These are phyloP conservation scores for Exophiala mesophila DNA, from an alignment of 2,329 filamentous ascomycete species.

Conservation along the genomic window DNA sequence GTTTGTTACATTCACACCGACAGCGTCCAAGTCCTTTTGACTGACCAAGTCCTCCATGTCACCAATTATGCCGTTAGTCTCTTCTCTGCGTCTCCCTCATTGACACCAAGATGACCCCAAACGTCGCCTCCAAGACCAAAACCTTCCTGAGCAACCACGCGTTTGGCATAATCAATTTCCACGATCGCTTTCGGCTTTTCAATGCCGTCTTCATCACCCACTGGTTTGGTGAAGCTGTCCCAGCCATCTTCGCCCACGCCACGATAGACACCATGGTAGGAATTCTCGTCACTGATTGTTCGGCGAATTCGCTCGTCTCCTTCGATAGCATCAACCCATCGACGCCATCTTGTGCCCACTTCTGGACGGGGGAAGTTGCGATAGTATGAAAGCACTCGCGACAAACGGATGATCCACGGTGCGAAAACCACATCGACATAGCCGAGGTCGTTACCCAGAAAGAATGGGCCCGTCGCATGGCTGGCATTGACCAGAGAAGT, in stretches of 20 bases:
- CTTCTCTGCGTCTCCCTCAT: conserved; percentile 15
- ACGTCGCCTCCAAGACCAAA: conserved; percentile 25
- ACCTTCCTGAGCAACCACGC: conserved; percentile 21
- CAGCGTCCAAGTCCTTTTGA: no score
- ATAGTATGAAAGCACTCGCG: conserved; percentile 61
- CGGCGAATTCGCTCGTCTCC: conserved; percentile 56
- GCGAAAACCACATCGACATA: conserved; percentile 73
- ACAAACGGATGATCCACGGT: conserved; percentile 66
- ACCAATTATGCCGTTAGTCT: background rate
- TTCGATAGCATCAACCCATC: conserved; percentile 68
- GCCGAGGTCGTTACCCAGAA: conserved; percentile 52
- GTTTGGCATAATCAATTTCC: conserved; percentile 23
- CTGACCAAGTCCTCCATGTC: no score
- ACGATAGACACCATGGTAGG: conserved; percentile 44
- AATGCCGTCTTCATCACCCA: conserved; percentile 1
- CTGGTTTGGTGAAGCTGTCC: conserved; percentile 7
- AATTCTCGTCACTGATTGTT: conserved; percentile 61
- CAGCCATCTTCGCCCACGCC: conserved; percentile 25
- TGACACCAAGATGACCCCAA: conserved; percentile 16
- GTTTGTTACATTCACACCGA: no score
- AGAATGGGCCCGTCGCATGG: conserved; percentile 62
- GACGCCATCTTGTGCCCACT: conserved; percentile 59
- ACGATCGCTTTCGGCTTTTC: conserved; percentile 15
- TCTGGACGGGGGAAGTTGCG: conserved; percentile 62
- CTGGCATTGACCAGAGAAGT: conserved; percentile 55